phyloP scores from a whole-genome alignment of 2,329 filamentous ascomycete species.

The Lachnellula arida region DNA sequence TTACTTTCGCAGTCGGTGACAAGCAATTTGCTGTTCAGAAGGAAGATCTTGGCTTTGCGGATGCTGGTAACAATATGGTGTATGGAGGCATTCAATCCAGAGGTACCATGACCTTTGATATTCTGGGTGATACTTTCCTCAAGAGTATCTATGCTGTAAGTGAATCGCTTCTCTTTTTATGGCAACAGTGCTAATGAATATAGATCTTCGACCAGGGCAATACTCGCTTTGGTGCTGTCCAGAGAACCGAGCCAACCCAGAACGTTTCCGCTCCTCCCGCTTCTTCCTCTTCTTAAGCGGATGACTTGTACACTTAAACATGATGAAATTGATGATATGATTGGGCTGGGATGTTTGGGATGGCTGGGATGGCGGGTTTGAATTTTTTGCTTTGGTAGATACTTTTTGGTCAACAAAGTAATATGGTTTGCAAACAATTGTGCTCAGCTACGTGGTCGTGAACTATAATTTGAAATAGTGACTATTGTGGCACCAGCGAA shows the following conservation, averaged over 20 bases:
- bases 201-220: constrained; percentile 57
- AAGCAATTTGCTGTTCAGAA: constrained; percentile 53
- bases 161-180: constrained; percentile 7
- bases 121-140: constrained; percentile 54
- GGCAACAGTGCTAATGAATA: constrained; percentile 10
- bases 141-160: constrained; percentile 55
- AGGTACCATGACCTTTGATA: constrained; percentile 50
- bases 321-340: neutral
- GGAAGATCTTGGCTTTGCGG: constrained; percentile 54
- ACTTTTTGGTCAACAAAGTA: neutral
- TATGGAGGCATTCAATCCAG: constrained; percentile 58
- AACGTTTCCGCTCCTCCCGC: constrained; percentile 23
- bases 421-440: neutral
- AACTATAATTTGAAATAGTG: no score
- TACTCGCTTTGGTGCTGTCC: constrained; percentile 50
- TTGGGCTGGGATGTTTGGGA: neutral
- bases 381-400: neutral
- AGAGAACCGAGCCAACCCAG: constrained; percentile 35
- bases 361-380: neutral
- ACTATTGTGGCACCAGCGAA: no score
- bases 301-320: neutral
- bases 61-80: constrained; percentile 46
- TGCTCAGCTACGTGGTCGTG: no score
- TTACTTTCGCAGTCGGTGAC: constrained; percentile 60
- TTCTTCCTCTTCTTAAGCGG: constrained; percentile 10